Evolutionary conservation across 108 stramenopile genomes (phyloP).

Genomic region (Epipyxis sp.): DNA sequence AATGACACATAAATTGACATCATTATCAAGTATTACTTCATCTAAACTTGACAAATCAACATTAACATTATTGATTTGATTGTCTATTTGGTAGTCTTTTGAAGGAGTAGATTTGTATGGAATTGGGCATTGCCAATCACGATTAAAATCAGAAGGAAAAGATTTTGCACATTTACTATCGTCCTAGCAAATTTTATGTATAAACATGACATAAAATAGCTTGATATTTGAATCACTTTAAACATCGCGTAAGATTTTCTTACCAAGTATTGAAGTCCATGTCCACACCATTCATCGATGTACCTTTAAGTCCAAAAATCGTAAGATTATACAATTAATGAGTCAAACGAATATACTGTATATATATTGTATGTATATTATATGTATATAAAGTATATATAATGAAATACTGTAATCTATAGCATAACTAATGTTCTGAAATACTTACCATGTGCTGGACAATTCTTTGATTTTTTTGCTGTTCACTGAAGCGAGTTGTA

Average conservation of each 20-base stretch:
- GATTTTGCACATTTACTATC: constrained; percentile 17
- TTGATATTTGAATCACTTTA: too few species aligned
- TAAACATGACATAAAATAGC: too few species aligned
- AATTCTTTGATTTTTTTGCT: not conserved
- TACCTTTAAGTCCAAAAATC: not conserved
- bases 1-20: constrained; percentile 1
- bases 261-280: constrained; percentile 7
- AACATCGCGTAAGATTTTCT: too few species aligned
- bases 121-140: constrained; percentile 16
- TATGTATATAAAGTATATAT: not conserved
- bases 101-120: not conserved
- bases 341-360: not conserved
- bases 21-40: not conserved
- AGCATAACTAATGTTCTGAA: not conserved
- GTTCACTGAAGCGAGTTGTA: not conserved
- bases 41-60: not conserved
- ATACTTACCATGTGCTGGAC: not conserved
- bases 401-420: not conserved
- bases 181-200: too few species aligned
- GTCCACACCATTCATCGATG: constrained; percentile 14
- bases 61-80: not conserved
- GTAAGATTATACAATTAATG: too few species aligned
- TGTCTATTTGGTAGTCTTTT: not conserved
- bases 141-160: constrained; percentile 7
- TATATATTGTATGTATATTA: not conserved